Percentiles rank a stretch among this genome's conserved stretches.
Evolutionary conservation across 768 basidiomycete species (phyloP).

Genomic region (Suillus subaureus): DNA sequence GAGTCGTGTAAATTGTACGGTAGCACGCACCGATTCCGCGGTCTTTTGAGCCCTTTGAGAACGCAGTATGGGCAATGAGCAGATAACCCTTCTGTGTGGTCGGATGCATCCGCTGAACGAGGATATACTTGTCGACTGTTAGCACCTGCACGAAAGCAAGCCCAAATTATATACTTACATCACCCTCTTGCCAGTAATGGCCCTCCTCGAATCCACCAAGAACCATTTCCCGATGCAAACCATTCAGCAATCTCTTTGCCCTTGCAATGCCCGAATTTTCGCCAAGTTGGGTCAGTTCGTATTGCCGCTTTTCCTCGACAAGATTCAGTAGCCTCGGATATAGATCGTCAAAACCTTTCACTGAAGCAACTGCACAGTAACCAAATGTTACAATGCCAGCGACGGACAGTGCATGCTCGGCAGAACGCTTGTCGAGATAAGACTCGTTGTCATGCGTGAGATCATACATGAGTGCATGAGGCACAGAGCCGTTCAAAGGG

Average conservation of each 20-base stretch:
- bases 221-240: slow-evolving; percentile 90
- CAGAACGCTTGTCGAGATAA: slow-evolving; percentile 83
- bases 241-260: slow-evolving; percentile 77
- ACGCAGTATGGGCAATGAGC: slow-evolving; percentile 90
- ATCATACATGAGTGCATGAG: slow-evolving; percentile 95
- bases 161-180: slow-evolving; percentile 55
- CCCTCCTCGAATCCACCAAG: slow-evolving; percentile 87
- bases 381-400: slow-evolving; percentile 93
- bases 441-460: slow-evolving; percentile 98
- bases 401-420: slow-evolving; percentile 94
- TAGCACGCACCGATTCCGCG: slow-evolving; percentile 71
- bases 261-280: slow-evolving; percentile 58
- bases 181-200: slow-evolving; percentile 95
- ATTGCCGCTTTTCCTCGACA: slow-evolving; percentile 80
- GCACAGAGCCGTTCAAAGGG: slow-evolving; percentile 81
- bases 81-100: slow-evolving; percentile 89
- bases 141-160: slow-evolving; percentile 10
- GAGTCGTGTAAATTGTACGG: background rate
- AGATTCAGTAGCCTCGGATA: slow-evolving; percentile 94
- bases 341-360: slow-evolving; percentile 96
- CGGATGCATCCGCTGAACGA: slow-evolving; percentile 91
- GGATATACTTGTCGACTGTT: slow-evolving; percentile 71
- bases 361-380: slow-evolving; percentile 85
- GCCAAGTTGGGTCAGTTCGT: slow-evolving; percentile 65
- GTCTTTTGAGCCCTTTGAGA: slow-evolving; percentile 78